Base-by-base conservation (phyloP, 129 eudicot genomes). In the Gnaphalium uliginosum region DNA sequence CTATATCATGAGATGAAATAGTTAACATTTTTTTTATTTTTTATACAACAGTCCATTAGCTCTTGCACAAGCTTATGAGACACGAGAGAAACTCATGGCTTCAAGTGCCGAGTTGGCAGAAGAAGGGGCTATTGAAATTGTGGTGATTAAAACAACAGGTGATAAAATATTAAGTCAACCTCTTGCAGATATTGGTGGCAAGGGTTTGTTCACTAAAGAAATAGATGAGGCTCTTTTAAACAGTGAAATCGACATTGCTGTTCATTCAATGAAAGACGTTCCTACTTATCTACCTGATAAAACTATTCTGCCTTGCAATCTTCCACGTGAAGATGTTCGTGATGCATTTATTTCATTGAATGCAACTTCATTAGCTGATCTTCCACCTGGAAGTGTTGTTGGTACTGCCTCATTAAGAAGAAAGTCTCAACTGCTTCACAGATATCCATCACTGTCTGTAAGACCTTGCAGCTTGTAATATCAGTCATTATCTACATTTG, bases 181-280 rank as follows among this genome's bases (percentile, higher is more conserved):
- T 8, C 91, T 94, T 63, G 98, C 98, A 37, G 98, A 94, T 75
- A 94, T 94, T 54, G 98, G 98, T 72, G 98, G 98, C 25, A 94
- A 94, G 80, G 98, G 98, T 66, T 80, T 94, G 57, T 93, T 93
- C 84, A 93, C 98, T 15, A 93, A 93, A 76, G 98, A 90, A 77
- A 93, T 93, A 73, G 98, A 90, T 2, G 98, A 93, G 75, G 98
- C 98, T 1, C 96, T 93, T 59, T 30, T 93, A 46, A 90, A 90
- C 46, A 77, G 87, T 64, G 97, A 93, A 15, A 88, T 93, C 8
- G 98, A 93, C 77, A 93, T 93, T 66, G 98, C 98, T 78, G 98
- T 93, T 10, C 98, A 94, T 74, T 94, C 98, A n/a, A 94, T 94
- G 98, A 94, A 94, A 86, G 98, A 94, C 73, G 98, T 94, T 11